Evolutionary conservation across 495 filamentous ascomycete species (phyloP), one percentile per base, ranked within the genome.

Genomic region (Emericellopsis terricola): DNA sequence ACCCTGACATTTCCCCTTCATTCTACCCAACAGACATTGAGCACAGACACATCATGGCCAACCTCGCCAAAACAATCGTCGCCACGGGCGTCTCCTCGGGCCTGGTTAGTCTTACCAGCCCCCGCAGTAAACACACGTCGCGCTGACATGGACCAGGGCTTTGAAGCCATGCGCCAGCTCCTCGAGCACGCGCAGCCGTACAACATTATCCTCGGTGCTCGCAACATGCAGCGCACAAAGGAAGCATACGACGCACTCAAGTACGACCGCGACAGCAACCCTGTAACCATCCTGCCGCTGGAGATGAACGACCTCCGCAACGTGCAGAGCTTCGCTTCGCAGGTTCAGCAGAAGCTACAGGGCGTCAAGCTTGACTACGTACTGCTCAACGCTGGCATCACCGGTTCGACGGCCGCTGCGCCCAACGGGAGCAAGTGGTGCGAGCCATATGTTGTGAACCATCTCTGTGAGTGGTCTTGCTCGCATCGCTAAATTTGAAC

Each of bases 71-170:
- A 34, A 60, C 59, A 8, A 38, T 64, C 31, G 50, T 64, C 9
- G 56, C 59, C 4, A 64, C 59, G 8, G 59, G 59, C 17, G 51
- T 48, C 29, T 50, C 55, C 19, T 64, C 58, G 8, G 60, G 60
- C 29, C 38, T 64, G 38, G 59, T 62, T 33, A 18, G 4, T 11
- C 18, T 34, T 21, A 24, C 33, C 15, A 15, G 4, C n/a, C n/a
- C n/a, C n/a, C n/a, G n/a, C n/a, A n/a, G n/a, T n/a, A n/a, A n/a
- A n/a, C n/a, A n/a, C n/a, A n/a, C n/a, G n/a, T n/a, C n/a, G n/a
- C n/a, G n/a, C n/a, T n/a, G 8, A 14, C 32, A n/a, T 8, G 15
- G 2, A 17, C 4, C 36, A 63, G 59, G 59, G 60, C 14, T 62
- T 64, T 35, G 57, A 64, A 33, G 40, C 49, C 7, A 42, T 62